Evolutionary conservation across 1,284 basidiomycete species (phyloP), one percentile per base, ranked within the genome.

Genomic region (Ustilago sp.): DNA sequence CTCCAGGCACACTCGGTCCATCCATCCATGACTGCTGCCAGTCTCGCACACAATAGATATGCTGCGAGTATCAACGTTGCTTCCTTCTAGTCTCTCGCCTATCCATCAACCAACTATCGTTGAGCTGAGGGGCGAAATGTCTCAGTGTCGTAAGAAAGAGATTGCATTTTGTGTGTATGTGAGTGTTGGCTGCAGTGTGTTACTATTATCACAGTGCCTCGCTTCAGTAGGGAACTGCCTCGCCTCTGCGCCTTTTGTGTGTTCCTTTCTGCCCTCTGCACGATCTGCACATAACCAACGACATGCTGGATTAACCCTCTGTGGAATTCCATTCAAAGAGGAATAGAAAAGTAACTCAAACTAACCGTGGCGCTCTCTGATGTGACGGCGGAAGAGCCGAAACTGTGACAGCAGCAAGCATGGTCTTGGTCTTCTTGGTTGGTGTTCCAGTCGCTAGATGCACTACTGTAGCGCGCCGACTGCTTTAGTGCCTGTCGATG

Each of bases 401-500:
- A 50, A 48, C 45, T 23, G 11, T 48, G 41, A 45, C 41, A 17
- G 23, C 17, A 17, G 19, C n/a, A 31, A 17, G n/a, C n/a, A 48
- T 6, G 8, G 23, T 23, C n/a, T 8, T n/a, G 48, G n/a, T n/a
- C n/a, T 50, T 8, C 4, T 50, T 8, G 56, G 43, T 58, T 48
- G 28, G 59, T 54, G 38, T 45, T 41, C 31, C 15, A 36, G 23
- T 32, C 36, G 39, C 12, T 11, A 43, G 8, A 15, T 6, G 31
- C 12, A 28, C 23, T 28, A 28, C 23, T 28, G 23, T 28, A 28
- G 47, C 34, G 50, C 39, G 23, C 7, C 53, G 38, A 66, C 68
- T 53, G 63, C 28, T 50, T 15, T n/a, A 45, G 59, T 71, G 68
- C 62, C 53, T 50, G 9, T n/a, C 55, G n/a, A 23, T 64, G 62